Percentiles rank a stretch among this genome's conserved stretches.
Conservation (phyloP, 192 early-diverging fungal genomes). For the Backusella westeae region DNA sequence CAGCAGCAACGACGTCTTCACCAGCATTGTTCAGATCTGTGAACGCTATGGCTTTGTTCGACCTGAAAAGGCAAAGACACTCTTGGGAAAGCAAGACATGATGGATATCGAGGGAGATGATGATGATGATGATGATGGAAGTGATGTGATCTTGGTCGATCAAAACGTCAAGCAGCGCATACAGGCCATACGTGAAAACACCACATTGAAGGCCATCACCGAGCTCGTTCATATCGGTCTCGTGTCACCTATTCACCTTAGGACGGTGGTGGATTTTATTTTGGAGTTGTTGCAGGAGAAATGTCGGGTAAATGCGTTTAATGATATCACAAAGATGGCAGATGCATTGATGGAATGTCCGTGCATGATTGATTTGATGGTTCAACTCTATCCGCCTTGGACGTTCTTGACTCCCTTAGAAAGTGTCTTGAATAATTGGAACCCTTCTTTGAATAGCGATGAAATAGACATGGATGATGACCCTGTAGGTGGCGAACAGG, state of each 20-base stretch:
- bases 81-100: neutral
- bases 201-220: neutral
- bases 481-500: conserved; percentile 8
- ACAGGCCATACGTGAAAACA: conserved; percentile 12
- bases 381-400: conserved; percentile 29
- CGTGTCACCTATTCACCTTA: conserved; percentile 25
- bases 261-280: conserved; percentile 24
- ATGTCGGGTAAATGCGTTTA: conserved; percentile 9
- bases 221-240: conserved; percentile 31
- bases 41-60: conserved; percentile 18
- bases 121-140: neutral
- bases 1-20: conserved; percentile 27
- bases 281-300: conserved; percentile 28
- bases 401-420: conserved; percentile 30
- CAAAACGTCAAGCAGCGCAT: conserved; percentile 34
- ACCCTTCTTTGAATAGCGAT: neutral
- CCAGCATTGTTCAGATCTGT: conserved; percentile 26
- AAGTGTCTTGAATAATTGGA: conserved; percentile 33
- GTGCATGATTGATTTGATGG: conserved; percentile 29
- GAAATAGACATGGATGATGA: conserved; percentile 7
- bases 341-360: conserved; percentile 25
- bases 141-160: neutral
- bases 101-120: neutral
- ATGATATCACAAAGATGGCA: conserved; percentile 23
- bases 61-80: neutral